phyloP scores from a whole-genome alignment of 2,329 filamentous ascomycete genomes.

The Ophiostoma montium region DNA sequence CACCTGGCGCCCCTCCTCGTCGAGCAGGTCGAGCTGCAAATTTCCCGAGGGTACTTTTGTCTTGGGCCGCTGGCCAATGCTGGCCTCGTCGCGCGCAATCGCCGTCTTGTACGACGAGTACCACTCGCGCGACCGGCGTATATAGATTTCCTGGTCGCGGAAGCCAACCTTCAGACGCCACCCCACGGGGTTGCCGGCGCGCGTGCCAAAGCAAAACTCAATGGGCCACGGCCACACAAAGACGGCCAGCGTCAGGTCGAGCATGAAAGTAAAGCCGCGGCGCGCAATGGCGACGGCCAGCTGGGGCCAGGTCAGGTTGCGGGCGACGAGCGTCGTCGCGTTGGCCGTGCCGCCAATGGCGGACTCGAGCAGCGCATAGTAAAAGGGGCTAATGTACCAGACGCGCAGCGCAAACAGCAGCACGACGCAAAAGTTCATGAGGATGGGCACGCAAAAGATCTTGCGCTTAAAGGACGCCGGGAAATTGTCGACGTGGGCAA shows the following conservation, averaged over 20 bases:
- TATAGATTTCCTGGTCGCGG: slow-evolving; percentile 63
- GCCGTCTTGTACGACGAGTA: slow-evolving; percentile 24
- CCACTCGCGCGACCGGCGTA: slow-evolving; percentile 65
- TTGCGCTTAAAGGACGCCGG: slow-evolving; percentile 60
- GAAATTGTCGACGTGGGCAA: slow-evolving; percentile 67
- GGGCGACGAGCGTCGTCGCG: slow-evolving; percentile 49
- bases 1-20: slow-evolving; percentile 36
- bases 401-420: slow-evolving; percentile 53
- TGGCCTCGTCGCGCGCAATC: not conserved
- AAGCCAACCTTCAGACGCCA: slow-evolving; percentile 73
- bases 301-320: slow-evolving; percentile 39
- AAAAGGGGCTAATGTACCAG: slow-evolving; percentile 56
- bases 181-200: slow-evolving; percentile 44
- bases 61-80: not conserved
- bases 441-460: slow-evolving; percentile 65
- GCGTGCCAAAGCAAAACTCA: slow-evolving; percentile 51
- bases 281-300: slow-evolving; percentile 41
- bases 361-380: slow-evolving; percentile 51
- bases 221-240: slow-evolving; percentile 62
- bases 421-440: slow-evolving; percentile 58
- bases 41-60: not conserved
- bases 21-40: slow-evolving; percentile 35
- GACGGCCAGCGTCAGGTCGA: slow-evolving; percentile 57
- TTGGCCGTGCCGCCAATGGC: slow-evolving; percentile 48
- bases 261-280: slow-evolving; percentile 50